These are phyloP conservation scores for Aspergillus heteromorphus DNA, from an alignment of 495 filamentous ascomycete genomes.

Conservation along the genomic window DNA sequence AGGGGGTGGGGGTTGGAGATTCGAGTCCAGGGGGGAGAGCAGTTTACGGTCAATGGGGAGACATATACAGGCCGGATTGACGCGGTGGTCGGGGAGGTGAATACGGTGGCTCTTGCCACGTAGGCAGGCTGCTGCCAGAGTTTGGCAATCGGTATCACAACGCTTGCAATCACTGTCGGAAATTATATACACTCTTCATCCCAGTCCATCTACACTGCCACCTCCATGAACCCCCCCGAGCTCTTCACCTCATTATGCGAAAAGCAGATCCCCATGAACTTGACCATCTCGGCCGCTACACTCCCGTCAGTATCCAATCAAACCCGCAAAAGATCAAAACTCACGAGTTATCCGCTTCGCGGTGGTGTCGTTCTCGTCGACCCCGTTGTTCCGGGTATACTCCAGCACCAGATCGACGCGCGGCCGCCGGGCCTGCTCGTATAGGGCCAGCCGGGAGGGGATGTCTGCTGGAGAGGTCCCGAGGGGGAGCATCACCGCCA, in stretches of 20 bases:
- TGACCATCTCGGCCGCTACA: constrained; percentile 8
- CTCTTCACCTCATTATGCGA: constrained; percentile 9
- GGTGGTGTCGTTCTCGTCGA: constrained; percentile 1
- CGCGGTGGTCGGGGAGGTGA: background rate
- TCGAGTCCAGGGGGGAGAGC: background rate
- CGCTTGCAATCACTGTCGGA: too few species aligned
- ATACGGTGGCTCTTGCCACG: background rate
- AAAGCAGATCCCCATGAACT: constrained; percentile 6
- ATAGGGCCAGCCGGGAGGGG: constrained; percentile 44
- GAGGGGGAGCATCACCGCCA: constrained; percentile 46
- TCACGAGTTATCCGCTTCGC: constrained; percentile 1
- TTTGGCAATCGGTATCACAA: too few species aligned
- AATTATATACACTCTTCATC: too few species aligned
- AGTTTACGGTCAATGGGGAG: background rate
- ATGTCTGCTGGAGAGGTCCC: constrained; percentile 38
- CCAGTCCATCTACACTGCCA: too few species aligned
- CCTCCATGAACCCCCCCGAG: background rate
- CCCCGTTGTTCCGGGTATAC: constrained; percentile 6
- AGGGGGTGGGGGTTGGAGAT: background rate
- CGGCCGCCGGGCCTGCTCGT: constrained; percentile 41
- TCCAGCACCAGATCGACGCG: constrained; percentile 17
- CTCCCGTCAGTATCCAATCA: background rate
- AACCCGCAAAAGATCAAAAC: background rate
- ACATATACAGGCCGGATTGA: background rate
- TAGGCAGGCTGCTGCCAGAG: background rate